These are phyloP conservation scores for Phytophthora lateralis DNA, from an alignment of 352 stramenopile species.

Conservation along the genomic window DNA sequence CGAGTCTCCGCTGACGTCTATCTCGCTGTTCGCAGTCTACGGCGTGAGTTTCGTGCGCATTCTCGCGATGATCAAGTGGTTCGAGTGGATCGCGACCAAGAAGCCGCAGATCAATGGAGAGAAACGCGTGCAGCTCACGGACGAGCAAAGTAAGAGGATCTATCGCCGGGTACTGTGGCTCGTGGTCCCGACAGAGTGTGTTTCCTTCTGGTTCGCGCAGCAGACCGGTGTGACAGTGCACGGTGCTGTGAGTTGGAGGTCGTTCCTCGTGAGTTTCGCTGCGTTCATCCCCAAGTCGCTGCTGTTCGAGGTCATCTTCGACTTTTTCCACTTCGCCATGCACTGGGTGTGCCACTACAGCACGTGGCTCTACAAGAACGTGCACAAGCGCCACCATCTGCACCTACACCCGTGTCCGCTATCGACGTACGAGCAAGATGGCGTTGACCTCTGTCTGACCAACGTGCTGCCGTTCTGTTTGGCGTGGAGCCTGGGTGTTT, in stretches of 20 bases:
- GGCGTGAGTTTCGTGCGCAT: conserved; percentile 55
- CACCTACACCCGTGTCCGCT: conserved; percentile 78
- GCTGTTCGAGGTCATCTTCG: conserved; percentile 83
- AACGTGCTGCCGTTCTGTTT: conserved; percentile 78
- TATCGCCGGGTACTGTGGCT: conserved; percentile 69
- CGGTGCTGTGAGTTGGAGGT: conserved; percentile 16
- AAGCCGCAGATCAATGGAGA: conserved; percentile 70
- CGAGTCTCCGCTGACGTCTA: conserved; percentile 5
- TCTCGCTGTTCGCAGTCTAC: conserved; percentile 43
- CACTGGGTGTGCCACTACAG: conserved; percentile 78
- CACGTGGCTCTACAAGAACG: conserved; percentile 75
- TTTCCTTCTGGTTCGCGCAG: conserved; percentile 59
- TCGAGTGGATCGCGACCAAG: conserved; percentile 79
- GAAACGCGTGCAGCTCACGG: conserved; percentile 57
- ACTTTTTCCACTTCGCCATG: conserved; percentile 84
- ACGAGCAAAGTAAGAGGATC: conserved; percentile 47
- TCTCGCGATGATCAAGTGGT: conserved; percentile 68
- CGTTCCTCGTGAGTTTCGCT: conserved; percentile 51
- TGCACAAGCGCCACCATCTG: conserved; percentile 86
- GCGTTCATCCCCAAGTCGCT: conserved; percentile 87
- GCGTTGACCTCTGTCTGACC: conserved; percentile 72
- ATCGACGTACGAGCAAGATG: conserved; percentile 86
- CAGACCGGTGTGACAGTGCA: conserved; percentile 10
- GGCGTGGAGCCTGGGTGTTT: conserved; percentile 46
- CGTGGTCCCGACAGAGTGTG: conserved; percentile 72